Base-by-base conservation (phyloP, 306 rosid genomes). In the Lathyrus tuberosus region DNA sequence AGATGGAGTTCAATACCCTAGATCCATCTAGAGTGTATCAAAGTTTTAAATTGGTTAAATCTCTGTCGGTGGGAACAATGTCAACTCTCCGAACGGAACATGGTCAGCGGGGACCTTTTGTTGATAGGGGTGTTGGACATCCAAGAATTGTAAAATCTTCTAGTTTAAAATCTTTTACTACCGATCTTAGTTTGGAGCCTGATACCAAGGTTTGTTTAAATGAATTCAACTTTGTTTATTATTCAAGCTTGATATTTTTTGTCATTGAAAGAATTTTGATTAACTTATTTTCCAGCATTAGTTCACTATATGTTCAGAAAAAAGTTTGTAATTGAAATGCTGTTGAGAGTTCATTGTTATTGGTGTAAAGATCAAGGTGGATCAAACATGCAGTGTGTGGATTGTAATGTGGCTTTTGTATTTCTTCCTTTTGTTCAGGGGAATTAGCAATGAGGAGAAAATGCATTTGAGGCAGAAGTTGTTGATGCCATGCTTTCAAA, bases 61-160 rank as follows among this genome's bases (percentile, higher is more conserved):
- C 96, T 20, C 88, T 83, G 81, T 88, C 99, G 49, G 91, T 84
- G 58, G 96, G 92, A 70, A 81, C 97, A 14, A 79, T 86, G 78
- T 87, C 88, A 11, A 76, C 78, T 54, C 69, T 83, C 65, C 96
- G 79, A 74, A 94, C 47, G 86, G 96, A 84, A 81, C 95, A 87
- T 43, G 67, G 82, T 79, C 88, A 78, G 71, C 84, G 84, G 82
- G 88, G 88, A 18, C 85, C 70, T 82, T 79, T 86, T 83, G 95
- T 94, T 38, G 87, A 94, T 79, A 82, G 97, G 85, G 99, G 97
- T 79, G 97, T 94, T 78, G 99, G 99, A 76, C 77, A 91, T 77
- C 88, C 91, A 28, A 81, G 89, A 83, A 81, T 88, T 42, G 74
- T 71, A 82, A 88, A 86, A 83, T 87, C 88, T 10, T 73, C 90